Evolutionary conservation across 164 flowering plant genomes (phyloP), one percentile per base, ranked within the genome.

Genomic region (Sedum album): DNA sequence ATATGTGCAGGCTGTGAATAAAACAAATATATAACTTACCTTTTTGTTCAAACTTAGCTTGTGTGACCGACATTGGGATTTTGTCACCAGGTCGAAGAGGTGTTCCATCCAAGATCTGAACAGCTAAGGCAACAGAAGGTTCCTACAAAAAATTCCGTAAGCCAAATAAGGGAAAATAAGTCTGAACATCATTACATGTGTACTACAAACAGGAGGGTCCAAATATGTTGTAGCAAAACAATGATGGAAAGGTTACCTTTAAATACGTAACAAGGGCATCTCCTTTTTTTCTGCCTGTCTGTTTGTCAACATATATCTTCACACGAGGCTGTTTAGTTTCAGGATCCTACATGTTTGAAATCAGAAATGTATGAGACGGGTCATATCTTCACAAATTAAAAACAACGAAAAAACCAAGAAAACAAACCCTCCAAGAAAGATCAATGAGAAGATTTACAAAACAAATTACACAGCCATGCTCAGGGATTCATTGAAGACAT

Each of bases 11-110:
- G 17, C 20, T 31, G 39, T 7, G 53, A 62, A 44, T 3, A 65
- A 65, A 36, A 65, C 3, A 38, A 5, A 18, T n/a, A 65, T 38
- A 35, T 4, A 55, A 21, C 9, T 41, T 76, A 92, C 99, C 99
- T 88, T 92, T 95, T 72, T 95, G 99, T 82, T 95, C 96, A 83
- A 95, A 95, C 77, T 88, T 92, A 44, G 99, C 97, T 76, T 60
- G 80, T 20, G 83, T 81, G 26, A 95, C 97, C 21, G 94, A 79
- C 99, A 95, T 92, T 31, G 76, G 82, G 66, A 77, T 70, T 72
- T 77, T 84, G 53, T 82, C 91, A 79, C 80, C 92, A 48, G 93
- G 96, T 38, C 97, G 89, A 2, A 95, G 71, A 70, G 94, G 88
- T 61, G 94, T 60, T 38, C 97, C 97, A 73, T 95, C 97, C 82